These are phyloP conservation scores for Paspalum vaginatum DNA, from an alignment of 176 grass and related monocot genomes.

Conservation along the genomic window DNA sequence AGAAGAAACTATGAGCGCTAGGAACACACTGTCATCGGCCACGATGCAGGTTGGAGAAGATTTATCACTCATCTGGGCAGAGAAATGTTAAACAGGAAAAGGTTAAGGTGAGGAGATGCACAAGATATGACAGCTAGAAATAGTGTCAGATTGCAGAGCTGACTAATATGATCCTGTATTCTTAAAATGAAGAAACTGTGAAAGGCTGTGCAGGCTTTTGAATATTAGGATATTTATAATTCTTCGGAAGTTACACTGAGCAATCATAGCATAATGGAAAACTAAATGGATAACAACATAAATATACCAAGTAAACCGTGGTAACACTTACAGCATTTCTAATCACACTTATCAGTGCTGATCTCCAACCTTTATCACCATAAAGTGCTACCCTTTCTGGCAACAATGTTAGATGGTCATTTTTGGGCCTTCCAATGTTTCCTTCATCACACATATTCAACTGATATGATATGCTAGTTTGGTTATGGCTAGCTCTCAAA, in stretches of 20 bases:
- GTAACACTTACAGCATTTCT: constrained; percentile 68
- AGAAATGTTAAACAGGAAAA: constrained; percentile 38
- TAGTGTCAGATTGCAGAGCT: neutral
- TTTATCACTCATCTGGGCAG: constrained; percentile 61
- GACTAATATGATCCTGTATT: constrained; percentile 1
- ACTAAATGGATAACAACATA: constrained; percentile 19
- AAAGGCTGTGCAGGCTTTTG: neutral
- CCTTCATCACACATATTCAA: constrained; percentile 36
- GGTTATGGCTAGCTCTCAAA: constrained; percentile 73
- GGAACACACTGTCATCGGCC: constrained; percentile 87
- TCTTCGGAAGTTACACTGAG: neutral
- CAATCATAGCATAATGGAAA: constrained; percentile 5
- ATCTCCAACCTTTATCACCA: constrained; percentile 84
- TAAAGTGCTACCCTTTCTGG: constrained; percentile 86
- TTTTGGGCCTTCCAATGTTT: constrained; percentile 33
- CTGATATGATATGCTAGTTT: constrained; percentile 81
- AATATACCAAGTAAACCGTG: constrained; percentile 24
- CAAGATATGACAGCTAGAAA: neutral
- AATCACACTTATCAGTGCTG: constrained; percentile 50
- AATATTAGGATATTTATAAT: constrained; percentile 15
- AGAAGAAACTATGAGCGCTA: constrained; percentile 63
- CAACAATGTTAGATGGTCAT: constrained; percentile 53
- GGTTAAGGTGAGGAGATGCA: constrained; percentile 26
- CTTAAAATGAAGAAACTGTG: neutral
- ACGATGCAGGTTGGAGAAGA: constrained; percentile 74